Base-by-base conservation (phyloP, 176 grass and related monocot genomes). In the Aegilops longissima region DNA sequence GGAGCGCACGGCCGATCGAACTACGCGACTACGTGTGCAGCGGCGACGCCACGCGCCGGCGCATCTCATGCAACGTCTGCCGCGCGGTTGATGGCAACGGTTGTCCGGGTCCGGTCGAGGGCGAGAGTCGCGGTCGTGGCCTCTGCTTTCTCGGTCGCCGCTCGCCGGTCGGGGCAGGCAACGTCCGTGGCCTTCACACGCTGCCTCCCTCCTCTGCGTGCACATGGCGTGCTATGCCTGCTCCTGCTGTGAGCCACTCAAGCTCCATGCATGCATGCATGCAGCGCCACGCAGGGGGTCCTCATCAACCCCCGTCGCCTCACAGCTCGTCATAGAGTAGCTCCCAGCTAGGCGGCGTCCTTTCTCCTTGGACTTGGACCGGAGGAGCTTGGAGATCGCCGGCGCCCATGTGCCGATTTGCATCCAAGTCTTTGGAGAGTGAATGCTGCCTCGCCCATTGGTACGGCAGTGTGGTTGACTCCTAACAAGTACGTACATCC, bases 331-430 rank as follows among this genome's bases (percentile, higher is more conserved):
- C 17, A 56, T 29, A 49, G 45, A 49, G 9, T 45, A 64, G 23
- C 61, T 65, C 62, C 24, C 62, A 65, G 62, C 62, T 29, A 65
- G 10, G 62, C 23, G 62, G 4, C 13, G 62, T 34, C 62, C 62
- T 65, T 13, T 65, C 10, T 29, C 5, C 62, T 12, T 65, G 62
- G 62, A 29, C 72, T 75, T 49, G 42, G 39, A 54, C 51, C 16
- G 51, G 16, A 54, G 8, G 4, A 61, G 38, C 25, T 61, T 70
- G 35, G 5, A 31, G 44, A 59, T 27, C 14, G 51, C 51, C 51
- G 51, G 35, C 35, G 34, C 25, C 49, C 80, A 78, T 88, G 81
- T 83, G 81, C 14, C 54, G 16, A 27, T 5, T 1, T 29, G 87
- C 65, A 38, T 52, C 66, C 14, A 81, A 21, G n/a, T 29, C 17